These are phyloP conservation scores for Flaveria linearis DNA, from an alignment of 129 eudicot genomes.

Conservation along the genomic window DNA sequence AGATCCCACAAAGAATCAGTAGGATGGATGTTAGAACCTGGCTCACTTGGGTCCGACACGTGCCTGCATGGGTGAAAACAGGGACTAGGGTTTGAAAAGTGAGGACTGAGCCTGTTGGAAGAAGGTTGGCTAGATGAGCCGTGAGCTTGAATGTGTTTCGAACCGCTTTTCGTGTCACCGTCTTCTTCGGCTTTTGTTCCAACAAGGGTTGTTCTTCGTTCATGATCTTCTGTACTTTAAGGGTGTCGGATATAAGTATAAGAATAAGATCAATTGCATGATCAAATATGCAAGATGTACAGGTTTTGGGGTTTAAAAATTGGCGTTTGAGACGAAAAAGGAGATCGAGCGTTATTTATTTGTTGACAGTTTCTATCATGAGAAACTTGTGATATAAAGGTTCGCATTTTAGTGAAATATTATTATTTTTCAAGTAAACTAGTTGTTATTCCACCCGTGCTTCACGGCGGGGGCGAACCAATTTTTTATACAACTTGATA, in stretches of 20 bases:
- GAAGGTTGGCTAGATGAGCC: constrained; percentile 68
- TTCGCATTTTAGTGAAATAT: background rate
- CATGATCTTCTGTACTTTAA: constrained; percentile 18
- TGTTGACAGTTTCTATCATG: constrained; percentile 28
- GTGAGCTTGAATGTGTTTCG: constrained; percentile 59
- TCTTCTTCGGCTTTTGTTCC: constrained; percentile 41
- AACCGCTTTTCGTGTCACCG: constrained; percentile 44
- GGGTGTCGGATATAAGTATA: background rate
- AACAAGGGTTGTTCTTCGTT: constrained; percentile 41
- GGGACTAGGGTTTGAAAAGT: constrained; percentile 58
- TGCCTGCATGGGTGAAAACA: constrained; percentile 59
- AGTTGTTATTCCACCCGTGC: too few species aligned
- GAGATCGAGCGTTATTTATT: constrained; percentile 28
- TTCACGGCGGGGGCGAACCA: too few species aligned
- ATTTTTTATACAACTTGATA: too few species aligned
- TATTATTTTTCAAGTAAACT: background rate
- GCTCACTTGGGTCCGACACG: constrained; percentile 51
- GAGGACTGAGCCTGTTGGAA: constrained; percentile 82
- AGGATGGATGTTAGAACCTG: constrained; percentile 35
- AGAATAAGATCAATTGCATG: background rate
- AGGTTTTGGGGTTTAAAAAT: constrained; percentile 25
- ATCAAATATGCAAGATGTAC: background rate
- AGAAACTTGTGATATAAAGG: constrained; percentile 13
- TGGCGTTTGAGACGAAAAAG: constrained; percentile 14
- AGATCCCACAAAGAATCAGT: constrained; percentile 47